A percentile compares a stretch with the other conserved stretches of the same genome.
These are phyloP conservation scores for Erodium chrysanthum DNA, from an alignment of 441 rosid genomes.

Conservation along the genomic window DNA sequence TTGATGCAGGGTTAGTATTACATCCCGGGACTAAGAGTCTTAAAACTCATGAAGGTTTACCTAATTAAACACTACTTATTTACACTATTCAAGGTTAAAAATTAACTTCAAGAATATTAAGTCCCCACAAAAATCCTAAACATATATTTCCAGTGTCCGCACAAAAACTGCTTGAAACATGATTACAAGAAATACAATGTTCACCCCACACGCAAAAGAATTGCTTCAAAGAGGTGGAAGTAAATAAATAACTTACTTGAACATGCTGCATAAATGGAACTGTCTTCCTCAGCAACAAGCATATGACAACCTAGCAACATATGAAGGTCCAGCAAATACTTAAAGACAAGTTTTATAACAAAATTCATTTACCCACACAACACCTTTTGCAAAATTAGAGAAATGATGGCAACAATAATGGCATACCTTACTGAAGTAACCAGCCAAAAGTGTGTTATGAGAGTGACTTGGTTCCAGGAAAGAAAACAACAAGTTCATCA, in stretches of 20 bases:
- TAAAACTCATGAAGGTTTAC: not conserved
- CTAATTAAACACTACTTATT: not conserved
- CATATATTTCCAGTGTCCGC: not conserved
- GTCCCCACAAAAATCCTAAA: not conserved
- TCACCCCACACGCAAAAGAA: conserved; percentile 2
- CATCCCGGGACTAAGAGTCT: not conserved
- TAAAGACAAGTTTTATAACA: not conserved
- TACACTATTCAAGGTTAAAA: not conserved
- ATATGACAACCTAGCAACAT: conserved; percentile 50
- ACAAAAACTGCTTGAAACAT: not conserved
- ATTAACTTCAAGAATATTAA: not conserved
- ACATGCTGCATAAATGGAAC: conserved; percentile 50
- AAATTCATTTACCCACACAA: not conserved
- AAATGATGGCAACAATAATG: conserved; percentile 12
- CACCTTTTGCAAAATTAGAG: not conserved
- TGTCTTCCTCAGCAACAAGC: conserved; percentile 55
- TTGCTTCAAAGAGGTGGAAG: not conserved
- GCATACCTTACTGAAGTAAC: conserved; percentile 70
- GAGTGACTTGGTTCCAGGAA: conserved; percentile 45
- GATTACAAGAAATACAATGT: not conserved
- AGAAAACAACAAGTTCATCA: conserved; percentile 58
- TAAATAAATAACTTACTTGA: conserved; percentile 36
- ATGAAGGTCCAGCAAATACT: not conserved
- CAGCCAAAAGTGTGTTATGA: conserved; percentile 48
- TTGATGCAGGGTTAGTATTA: not conserved